These are phyloP conservation scores for Termitomyces sp. DNA, from an alignment of 768 basidiomycete genomes.

Conservation along the genomic window DNA sequence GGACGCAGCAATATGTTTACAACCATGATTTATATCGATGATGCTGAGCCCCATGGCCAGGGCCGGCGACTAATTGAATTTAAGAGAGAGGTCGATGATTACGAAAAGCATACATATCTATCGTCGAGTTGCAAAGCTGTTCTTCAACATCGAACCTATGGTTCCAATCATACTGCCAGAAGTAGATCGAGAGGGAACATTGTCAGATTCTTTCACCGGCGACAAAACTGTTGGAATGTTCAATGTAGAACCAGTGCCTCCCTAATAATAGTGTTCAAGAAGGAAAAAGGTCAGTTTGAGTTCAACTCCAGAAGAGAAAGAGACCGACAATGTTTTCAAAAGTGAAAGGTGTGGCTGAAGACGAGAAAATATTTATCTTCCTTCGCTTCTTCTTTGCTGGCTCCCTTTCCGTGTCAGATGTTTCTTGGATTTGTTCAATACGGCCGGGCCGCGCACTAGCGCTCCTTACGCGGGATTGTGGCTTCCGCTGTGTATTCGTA, in stretches of 20 bases:
- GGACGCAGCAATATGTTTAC: background rate
- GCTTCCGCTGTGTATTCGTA: slow-evolving; percentile 3
- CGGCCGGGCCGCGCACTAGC: slow-evolving; percentile 6
- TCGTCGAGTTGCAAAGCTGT: slow-evolving; percentile 13
- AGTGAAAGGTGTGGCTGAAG: slow-evolving; percentile 40
- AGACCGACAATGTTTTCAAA: slow-evolving; percentile 29
- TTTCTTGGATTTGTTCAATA: background rate
- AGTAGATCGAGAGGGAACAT: slow-evolving; percentile 42
- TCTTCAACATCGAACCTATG: slow-evolving; percentile 18
- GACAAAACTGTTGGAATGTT: slow-evolving; percentile 65
- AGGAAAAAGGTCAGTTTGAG: background rate
- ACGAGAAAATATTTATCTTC: slow-evolving; percentile 59
- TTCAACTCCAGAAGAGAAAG: background rate
- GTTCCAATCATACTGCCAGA: slow-evolving; percentile 23
- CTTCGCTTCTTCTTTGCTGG: slow-evolving; percentile 60
- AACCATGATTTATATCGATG: background rate
- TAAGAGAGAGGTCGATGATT: background rate
- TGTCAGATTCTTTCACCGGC: slow-evolving; percentile 54
- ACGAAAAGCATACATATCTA: background rate
- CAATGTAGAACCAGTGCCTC: slow-evolving; percentile 29
- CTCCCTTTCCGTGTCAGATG: slow-evolving; percentile 8
- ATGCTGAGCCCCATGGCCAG: too few species aligned
- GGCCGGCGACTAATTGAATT: background rate
- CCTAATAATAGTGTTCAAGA: slow-evolving; percentile 21
- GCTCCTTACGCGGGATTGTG: slow-evolving; percentile 15